These are phyloP conservation scores for Cokeromyces recurvatus DNA, from an alignment of 371 early-diverging fungal species.

Conservation along the genomic window DNA sequence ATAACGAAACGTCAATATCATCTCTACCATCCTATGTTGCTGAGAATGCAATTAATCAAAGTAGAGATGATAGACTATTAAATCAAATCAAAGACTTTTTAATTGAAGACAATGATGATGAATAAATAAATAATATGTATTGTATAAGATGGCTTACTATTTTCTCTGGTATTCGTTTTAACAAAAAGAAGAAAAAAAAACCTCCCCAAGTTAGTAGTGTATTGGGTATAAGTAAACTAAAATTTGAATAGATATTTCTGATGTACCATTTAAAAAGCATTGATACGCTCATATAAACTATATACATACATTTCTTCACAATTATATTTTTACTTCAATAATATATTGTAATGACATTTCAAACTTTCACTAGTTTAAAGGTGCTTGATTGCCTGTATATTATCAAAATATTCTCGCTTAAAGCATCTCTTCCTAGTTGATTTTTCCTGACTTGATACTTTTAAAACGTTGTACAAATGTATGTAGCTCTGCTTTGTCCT, in stretches of 20 bases:
- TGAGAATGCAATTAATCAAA: constrained; percentile 20
- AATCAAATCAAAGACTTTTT: constrained; percentile 57
- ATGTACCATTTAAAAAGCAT: too few species aligned
- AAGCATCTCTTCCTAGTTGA: constrained; percentile 17
- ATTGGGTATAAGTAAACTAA: too few species aligned
- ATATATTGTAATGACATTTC: constrained; percentile 14
- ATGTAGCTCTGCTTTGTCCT: constrained; percentile 8
- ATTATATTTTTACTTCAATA: constrained; percentile 13
- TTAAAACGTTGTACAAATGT: constrained; percentile 16
- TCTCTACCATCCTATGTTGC: constrained; percentile 20
- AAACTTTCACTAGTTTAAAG: constrained; percentile 11
- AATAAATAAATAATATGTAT: constrained; percentile 15
- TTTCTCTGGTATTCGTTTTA: too few species aligned
- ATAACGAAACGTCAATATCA: constrained; percentile 15
- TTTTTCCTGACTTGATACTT: constrained; percentile 8
- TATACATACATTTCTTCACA: too few species aligned
- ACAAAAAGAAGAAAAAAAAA: too few species aligned
- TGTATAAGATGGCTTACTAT: too few species aligned
- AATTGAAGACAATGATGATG: constrained; percentile 33
- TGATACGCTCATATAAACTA: too few species aligned
- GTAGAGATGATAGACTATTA: constrained; percentile 37
- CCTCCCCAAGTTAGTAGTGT: too few species aligned
- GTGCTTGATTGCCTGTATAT: constrained; percentile 10
- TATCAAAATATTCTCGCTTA: constrained; percentile 14
- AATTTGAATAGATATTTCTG: too few species aligned